Evolutionary conservation across 306 rosid genomes (phyloP).

Genomic region (Cicer judaicum): DNA sequence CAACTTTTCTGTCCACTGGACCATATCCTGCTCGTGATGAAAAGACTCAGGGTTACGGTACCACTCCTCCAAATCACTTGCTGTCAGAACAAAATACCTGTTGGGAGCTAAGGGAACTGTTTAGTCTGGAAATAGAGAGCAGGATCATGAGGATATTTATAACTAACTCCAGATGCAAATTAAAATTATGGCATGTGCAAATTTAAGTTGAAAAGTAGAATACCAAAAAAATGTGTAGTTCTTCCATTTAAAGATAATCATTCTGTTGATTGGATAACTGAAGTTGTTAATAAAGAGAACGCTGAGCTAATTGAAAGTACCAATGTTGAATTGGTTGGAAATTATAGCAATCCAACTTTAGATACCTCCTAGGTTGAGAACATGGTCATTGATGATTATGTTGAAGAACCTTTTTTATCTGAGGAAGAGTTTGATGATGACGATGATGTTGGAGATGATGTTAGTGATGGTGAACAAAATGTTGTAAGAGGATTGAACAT

Average conservation of each 20-base stretch:
- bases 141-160: slow-evolving; percentile 12
- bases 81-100: slow-evolving; percentile 91
- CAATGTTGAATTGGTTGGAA: neutral
- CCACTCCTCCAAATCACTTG: slow-evolving; percentile 93
- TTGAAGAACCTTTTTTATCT: neutral
- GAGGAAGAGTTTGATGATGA: neutral
- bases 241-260: slow-evolving; percentile 3
- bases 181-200: neutral
- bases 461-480: neutral
- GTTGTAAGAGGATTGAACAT: neutral
- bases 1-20: slow-evolving; percentile 97
- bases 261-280: neutral
- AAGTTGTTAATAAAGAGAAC: slow-evolving; percentile 1
- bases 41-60: slow-evolving; percentile 84
- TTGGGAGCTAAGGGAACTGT: slow-evolving; percentile 40
- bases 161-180: slow-evolving; percentile 23
- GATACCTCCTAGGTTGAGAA: neutral
- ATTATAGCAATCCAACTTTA: neutral
- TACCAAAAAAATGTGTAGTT: slow-evolving; percentile 3
- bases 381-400: neutral
- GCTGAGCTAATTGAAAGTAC: neutral
- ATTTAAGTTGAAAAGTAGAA: slow-evolving; percentile 12
- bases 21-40: slow-evolving; percentile 99
- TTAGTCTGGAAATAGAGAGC: slow-evolving; percentile 36
- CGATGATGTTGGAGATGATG: slow-evolving; percentile 2